A percentile compares a stretch with the other conserved stretches of the same genome.
Evolutionary conservation across 2,329 filamentous ascomycete genomes (phyloP).

Genomic region (Parastagonospora avenae): DNA sequence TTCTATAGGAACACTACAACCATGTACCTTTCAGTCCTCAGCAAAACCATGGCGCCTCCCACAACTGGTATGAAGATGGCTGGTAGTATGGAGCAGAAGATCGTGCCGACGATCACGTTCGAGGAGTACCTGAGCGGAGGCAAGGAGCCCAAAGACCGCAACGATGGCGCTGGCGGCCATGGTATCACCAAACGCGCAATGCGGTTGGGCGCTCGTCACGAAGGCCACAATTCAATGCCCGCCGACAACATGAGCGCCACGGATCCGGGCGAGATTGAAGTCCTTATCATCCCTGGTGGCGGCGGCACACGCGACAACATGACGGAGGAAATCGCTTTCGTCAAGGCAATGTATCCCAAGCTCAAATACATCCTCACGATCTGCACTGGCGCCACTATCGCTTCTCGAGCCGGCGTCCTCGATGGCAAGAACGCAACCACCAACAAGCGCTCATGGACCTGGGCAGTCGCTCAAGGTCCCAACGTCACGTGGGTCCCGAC

Average conservation of each 20-base stretch:
- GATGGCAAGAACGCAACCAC: slow-evolving; percentile 67
- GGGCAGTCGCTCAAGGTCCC: slow-evolving; percentile 53
- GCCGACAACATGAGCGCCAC: slow-evolving; percentile 4
- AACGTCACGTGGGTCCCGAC: slow-evolving; percentile 60
- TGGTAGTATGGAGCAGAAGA: slow-evolving; percentile 41
- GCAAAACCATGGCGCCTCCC: slow-evolving; percentile 36
- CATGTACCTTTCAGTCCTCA: slow-evolving; percentile 34
- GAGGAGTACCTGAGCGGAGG: slow-evolving; percentile 49
- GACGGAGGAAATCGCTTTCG: slow-evolving; percentile 53
- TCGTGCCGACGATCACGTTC: slow-evolving; percentile 61
- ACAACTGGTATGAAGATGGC: slow-evolving; percentile 22
- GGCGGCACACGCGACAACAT: slow-evolving; percentile 50
- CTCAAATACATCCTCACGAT: slow-evolving; percentile 64
- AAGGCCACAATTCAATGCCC: slow-evolving; percentile 4
- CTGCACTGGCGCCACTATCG: slow-evolving; percentile 67
- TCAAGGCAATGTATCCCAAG: slow-evolving; percentile 54
- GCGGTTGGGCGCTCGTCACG: slow-evolving; percentile 1
- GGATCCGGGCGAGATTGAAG: slow-evolving; percentile 54
- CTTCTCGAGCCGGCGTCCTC: slow-evolving; percentile 64
- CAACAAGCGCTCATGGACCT: slow-evolving; percentile 64
- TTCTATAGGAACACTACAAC: slow-evolving; percentile 23
- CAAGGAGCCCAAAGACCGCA: neutral
- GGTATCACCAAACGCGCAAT: slow-evolving; percentile 12
- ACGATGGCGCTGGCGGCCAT: slow-evolving; percentile 11
- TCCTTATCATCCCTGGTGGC: slow-evolving; percentile 70